Evolutionary conservation across 2,329 filamentous ascomycete genomes (phyloP), one percentile per base, ranked within the genome.

Genomic region (Pseudogymnoascus sp.): DNA sequence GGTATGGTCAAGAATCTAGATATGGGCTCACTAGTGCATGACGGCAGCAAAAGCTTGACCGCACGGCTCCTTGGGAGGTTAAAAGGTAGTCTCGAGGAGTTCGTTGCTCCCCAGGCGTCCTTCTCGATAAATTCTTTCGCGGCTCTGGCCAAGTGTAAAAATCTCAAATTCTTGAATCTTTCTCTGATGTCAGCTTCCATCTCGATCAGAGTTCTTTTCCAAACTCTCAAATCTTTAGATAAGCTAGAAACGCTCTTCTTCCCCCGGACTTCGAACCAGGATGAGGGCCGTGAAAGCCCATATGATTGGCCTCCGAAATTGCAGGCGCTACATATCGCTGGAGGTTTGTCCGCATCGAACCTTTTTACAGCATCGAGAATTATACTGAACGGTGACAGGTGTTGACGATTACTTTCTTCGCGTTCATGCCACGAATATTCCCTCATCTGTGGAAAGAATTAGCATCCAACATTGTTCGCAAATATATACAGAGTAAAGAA

Each of bases 51-150:
- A 43, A 72, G 68, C 37, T 63, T 73, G 16, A 74, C 72, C 2
- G 72, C 72, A 14, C 65, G 72, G 40, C 59, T 74, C 7, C 60
- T 74, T 1, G 72, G 72, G 7, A 65, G 72, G 6, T 36, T 74
- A 31, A 74, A 74, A 59, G 68, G 69, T 2, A 72, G 72, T 16
- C 65, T 74, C 2, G 68, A 72, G 46, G 69, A 70, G 62, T 74
- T 74, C 42, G 67, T 73, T 3, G 72, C 72, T 1, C 72, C 72
- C 8, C 72, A 74, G 62, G 65, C 72, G 4, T 69, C 67, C 7
- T 74, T 74, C 64, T 66, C 71, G 5, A 71, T 74, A 21, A 73
- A 74, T 62, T 70, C 67, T 16, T 72, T 74, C 40, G 71, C 72
- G n/a, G 70, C 72, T 7, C 62, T 74, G 5, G 69, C 69, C 43